Conservation (phyloP, 495 filamentous ascomycete species). For the Penicillium paxilli region DNA sequence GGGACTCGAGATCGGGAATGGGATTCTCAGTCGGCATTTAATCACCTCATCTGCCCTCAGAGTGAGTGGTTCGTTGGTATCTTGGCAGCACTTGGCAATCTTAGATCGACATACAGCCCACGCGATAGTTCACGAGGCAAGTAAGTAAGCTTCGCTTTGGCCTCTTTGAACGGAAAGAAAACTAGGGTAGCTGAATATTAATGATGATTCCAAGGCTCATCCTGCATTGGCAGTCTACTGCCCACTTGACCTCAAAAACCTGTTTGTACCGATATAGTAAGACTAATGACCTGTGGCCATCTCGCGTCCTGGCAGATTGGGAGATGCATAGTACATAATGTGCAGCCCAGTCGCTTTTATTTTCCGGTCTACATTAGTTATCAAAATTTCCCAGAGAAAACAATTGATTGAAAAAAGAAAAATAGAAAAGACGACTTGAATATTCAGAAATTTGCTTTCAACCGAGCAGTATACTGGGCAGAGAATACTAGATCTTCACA, state of each 20-base stretch:
- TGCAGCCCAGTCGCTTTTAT: neutral
- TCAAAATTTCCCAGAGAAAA: too few relatives aligned
- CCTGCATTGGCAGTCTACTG: too few relatives aligned
- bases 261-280: too few relatives aligned
- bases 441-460: too few relatives aligned
- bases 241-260: too few relatives aligned
- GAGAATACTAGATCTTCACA: too few relatives aligned
- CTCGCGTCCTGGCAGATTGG: too few relatives aligned
- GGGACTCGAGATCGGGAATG: neutral
- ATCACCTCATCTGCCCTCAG: constrained; percentile 18
- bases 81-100: constrained; percentile 17
- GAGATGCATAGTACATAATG: too few relatives aligned
- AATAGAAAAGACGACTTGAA: neutral
- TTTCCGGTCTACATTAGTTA: neutral
- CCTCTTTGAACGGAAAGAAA: neutral
- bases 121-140: neutral
- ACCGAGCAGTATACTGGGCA: too few relatives aligned
- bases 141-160: constrained; percentile 5
- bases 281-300: too few relatives aligned
- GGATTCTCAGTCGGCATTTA: constrained; percentile 2
- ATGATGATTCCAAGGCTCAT: too few relatives aligned
- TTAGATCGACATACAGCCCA: constrained; percentile 11
- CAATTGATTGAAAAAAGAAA: too few relatives aligned
- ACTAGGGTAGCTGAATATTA: neutral
- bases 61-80: constrained; percentile 7